phyloP scores from a whole-genome alignment of 345 rosid species.

The Sonneratia caseolaris region DNA sequence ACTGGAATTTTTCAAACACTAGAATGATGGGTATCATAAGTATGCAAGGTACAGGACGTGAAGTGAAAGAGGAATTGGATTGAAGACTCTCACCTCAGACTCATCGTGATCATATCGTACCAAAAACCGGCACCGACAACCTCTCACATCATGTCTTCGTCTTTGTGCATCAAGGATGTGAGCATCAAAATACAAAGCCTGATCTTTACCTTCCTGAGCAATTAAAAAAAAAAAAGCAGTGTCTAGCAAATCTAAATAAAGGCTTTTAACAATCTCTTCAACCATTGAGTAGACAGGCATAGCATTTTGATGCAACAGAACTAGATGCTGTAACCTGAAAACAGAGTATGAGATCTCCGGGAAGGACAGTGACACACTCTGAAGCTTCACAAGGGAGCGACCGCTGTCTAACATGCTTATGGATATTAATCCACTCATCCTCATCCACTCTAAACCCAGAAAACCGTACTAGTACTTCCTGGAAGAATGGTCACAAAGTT shows the following conservation, averaged over 20 bases:
- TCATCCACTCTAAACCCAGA: constrained; percentile 92
- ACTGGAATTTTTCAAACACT: not conserved
- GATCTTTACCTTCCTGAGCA: constrained; percentile 93
- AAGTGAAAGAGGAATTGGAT: no score
- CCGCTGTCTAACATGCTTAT: constrained; percentile 74
- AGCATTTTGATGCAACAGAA: not conserved
- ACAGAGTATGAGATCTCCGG: constrained; percentile 93
- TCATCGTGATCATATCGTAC: constrained; percentile 97
- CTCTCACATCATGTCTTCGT: constrained; percentile 93
- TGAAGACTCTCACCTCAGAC: constrained; percentile 50
- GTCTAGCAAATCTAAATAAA: not conserved
- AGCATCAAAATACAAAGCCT: constrained; percentile 94
- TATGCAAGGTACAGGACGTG: no score
- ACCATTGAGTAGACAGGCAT: not conserved
- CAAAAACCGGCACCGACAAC: constrained; percentile 94
- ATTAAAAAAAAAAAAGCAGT: not conserved
- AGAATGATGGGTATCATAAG: no score
- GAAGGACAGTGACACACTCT: constrained; percentile 95
- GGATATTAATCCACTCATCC: constrained; percentile 92
- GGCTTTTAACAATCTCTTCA: not conserved
- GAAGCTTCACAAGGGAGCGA: constrained; percentile 99
- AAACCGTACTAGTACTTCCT: constrained; percentile 93
- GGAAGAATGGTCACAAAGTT: constrained; percentile 18
- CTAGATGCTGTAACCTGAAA: constrained; percentile 62
- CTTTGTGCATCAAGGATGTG: constrained; percentile 96